Evolutionary conservation across 768 basidiomycete genomes (phyloP).

Genomic region (Floccularia luteovirens): DNA sequence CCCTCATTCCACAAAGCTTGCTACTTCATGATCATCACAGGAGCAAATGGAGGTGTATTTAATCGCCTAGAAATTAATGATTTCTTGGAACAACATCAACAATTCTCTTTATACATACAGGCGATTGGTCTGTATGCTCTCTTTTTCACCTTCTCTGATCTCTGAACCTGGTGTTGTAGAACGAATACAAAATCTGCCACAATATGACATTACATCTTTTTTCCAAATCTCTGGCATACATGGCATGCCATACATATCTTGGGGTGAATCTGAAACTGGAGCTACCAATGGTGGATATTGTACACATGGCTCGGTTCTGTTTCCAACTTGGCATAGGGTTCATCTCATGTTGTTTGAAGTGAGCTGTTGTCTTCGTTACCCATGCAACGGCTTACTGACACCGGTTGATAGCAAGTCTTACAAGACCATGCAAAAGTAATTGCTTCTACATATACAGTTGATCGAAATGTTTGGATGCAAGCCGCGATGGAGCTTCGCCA

Average conservation of each 20-base stretch:
- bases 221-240: conserved; percentile 45
- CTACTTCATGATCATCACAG: conserved; percentile 20
- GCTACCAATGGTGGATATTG: conserved; percentile 40
- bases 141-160: neutral
- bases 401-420: conserved; percentile 34
- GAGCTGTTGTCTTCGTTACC: conserved; percentile 1
- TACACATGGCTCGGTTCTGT: conserved; percentile 43
- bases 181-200: conserved; percentile 18
- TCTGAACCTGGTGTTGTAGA: conserved; percentile 11
- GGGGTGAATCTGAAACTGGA: conserved; percentile 29
- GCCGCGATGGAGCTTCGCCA: conserved; percentile 28
- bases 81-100: conserved; percentile 31
- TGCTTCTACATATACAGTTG: conserved; percentile 30
- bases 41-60: conserved; percentile 19
- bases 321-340: conserved; percentile 51
- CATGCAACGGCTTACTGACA: neutral
- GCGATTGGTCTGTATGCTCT: conserved; percentile 30
- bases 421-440: conserved; percentile 29
- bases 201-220: conserved; percentile 26
- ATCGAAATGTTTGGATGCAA: conserved; percentile 17
- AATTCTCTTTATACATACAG: conserved; percentile 45
- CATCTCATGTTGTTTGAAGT: conserved; percentile 47
- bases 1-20: neutral
- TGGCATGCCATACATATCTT: conserved; percentile 36
- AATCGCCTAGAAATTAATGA: conserved; percentile 37